These are phyloP conservation scores for Parathielavia appendiculata DNA, from an alignment of 495 filamentous ascomycete species.

Conservation along the genomic window DNA sequence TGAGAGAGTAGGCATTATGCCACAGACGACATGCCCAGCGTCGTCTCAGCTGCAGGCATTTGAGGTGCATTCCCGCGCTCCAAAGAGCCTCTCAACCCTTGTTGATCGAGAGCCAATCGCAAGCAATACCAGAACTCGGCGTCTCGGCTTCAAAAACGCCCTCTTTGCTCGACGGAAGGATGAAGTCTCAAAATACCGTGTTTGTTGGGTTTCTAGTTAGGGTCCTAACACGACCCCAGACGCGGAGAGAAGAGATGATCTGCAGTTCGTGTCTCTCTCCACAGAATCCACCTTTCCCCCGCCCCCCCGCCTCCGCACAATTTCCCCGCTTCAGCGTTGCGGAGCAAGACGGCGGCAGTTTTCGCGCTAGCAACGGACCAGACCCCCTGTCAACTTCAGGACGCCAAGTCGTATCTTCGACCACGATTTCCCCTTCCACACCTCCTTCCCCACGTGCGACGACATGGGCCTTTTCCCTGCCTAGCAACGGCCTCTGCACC, in stretches of 20 bases:
- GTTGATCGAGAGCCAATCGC: constrained; percentile 12
- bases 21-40: not conserved
- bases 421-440: not conserved
- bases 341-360: constrained; percentile 10
- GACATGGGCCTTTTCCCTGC: constrained; percentile 4
- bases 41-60: not conserved
- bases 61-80: not conserved
- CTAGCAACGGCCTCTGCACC: constrained; percentile 5
- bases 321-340: not conserved
- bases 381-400: not conserved
- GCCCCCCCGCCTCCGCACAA: not conserved
- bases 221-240: not conserved
- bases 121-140: constrained; percentile 17
- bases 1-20: not conserved
- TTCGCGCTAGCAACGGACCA: not conserved
- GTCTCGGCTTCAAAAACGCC: not conserved
- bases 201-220: not conserved
- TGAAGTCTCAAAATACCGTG: not conserved
- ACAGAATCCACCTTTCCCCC: too few species aligned
- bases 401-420: constrained; percentile 10
- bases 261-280: not conserved
- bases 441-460: constrained; percentile 5
- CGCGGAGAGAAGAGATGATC: constrained; percentile 1
- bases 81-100: constrained; percentile 2
- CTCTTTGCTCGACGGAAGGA: not conserved